Evolutionary conservation across 202 grass and related monocot species (phyloP).

Genomic region (Dendrocalamus latiflorus): DNA sequence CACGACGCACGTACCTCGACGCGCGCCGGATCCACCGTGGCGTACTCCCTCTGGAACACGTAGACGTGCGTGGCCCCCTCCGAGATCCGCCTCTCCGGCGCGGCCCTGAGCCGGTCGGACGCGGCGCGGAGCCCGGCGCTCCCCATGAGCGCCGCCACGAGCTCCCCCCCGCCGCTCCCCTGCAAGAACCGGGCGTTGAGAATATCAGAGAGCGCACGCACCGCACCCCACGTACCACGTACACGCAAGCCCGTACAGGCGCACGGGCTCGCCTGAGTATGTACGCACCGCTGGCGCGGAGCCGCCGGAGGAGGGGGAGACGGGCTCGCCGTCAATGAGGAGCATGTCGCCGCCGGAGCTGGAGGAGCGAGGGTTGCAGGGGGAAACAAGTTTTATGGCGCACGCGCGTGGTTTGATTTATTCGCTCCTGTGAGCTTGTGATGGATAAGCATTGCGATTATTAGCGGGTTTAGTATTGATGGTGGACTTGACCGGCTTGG

Average conservation of each 20-base stretch:
- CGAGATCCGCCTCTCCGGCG: conserved; percentile 48
- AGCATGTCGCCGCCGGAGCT: conserved; percentile 39
- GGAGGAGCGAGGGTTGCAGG: not conserved
- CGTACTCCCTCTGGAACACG: conserved; percentile 87
- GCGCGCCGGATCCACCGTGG: conserved; percentile 71
- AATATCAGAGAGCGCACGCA: not conserved
- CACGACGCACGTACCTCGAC: conserved; percentile 43
- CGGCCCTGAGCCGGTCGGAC: conserved; percentile 43
- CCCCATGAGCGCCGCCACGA: conserved; percentile 48
- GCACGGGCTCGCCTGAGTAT: not conserved
- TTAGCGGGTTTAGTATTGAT: no score
- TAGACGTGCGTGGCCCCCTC: conserved; percentile 50
- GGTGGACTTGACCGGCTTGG: not conserved
- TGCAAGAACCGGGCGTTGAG: not conserved
- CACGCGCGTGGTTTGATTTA: no score
- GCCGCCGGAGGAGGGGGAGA: not conserved
- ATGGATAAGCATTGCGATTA: no score
- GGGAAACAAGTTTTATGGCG: not conserved
- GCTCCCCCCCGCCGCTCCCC: conserved; percentile 37
- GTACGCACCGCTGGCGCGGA: conserved; percentile 9
- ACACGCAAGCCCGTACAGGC: not conserved
- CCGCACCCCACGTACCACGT: not conserved
- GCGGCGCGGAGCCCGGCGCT: conserved; percentile 42
- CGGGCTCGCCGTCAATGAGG: conserved; percentile 45
- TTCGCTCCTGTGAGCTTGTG: no score